Evolutionary conservation across 2,329 filamentous ascomycete species (phyloP).

Genomic region (Sporothrix brasiliensis): DNA sequence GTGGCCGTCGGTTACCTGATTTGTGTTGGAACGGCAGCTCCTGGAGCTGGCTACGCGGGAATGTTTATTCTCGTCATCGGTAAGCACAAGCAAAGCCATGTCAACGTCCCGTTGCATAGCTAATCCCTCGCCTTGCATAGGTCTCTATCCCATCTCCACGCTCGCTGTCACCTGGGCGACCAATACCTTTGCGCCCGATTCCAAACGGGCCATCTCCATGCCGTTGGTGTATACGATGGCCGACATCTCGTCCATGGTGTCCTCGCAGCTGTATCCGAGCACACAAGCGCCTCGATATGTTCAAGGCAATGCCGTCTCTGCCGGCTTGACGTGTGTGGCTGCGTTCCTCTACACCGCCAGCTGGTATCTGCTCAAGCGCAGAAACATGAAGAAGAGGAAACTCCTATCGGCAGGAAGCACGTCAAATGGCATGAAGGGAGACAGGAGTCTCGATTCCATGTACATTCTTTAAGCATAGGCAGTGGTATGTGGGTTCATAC

Average conservation of each 20-base stretch:
- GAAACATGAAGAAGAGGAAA: constrained; percentile 29
- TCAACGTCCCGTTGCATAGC: no score
- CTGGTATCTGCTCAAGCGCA: constrained; percentile 24
- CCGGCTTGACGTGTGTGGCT: constrained; percentile 26
- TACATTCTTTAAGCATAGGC: neutral
- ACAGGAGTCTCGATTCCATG: constrained; percentile 7
- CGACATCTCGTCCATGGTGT: constrained; percentile 26
- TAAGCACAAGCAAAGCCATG: no score
- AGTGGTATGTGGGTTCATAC: no score
- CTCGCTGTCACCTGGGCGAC: constrained; percentile 27
- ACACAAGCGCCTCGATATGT: constrained; percentile 31
- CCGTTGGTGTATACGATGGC: constrained; percentile 29
- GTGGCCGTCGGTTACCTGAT: constrained; percentile 29
- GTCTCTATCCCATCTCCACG: constrained; percentile 28
- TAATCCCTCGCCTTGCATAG: neutral
- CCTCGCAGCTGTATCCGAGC: constrained; percentile 31
- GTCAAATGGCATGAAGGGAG: constrained; percentile 26
- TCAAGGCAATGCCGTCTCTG: constrained; percentile 28
- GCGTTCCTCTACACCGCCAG: neutral
- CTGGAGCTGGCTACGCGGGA: constrained; percentile 26
- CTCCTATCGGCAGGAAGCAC: constrained; percentile 25
- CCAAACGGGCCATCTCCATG: constrained; percentile 26
- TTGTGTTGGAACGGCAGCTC: constrained; percentile 28
- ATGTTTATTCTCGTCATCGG: constrained; percentile 29
- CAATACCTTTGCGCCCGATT: constrained; percentile 29